Conservation (phyloP, 2,329 filamentous ascomycete species). For the Allantophomopsis lycopodina region DNA sequence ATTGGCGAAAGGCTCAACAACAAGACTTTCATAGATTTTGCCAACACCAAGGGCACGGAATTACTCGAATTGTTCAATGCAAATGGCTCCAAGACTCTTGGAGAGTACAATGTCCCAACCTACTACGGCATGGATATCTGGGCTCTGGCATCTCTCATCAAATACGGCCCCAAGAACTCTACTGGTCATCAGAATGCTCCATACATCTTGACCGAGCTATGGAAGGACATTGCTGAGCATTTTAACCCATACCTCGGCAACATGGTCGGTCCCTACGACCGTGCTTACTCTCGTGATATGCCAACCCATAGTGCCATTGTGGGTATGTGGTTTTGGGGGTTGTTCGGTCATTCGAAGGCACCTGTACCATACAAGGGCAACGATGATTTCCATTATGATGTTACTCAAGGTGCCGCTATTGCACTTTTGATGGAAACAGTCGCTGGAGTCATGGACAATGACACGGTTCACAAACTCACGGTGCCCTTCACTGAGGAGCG, state of each 20-base stretch:
- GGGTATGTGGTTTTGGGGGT: constrained; percentile 27
- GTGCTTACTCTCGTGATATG: constrained; percentile 49
- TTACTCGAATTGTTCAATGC: constrained; percentile 40
- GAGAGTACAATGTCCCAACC: constrained; percentile 38
- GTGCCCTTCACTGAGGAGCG: constrained; percentile 20
- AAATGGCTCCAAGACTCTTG: constrained; percentile 33
- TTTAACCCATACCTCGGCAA: constrained; percentile 46
- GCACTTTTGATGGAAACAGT: constrained; percentile 23
- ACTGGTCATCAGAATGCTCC: constrained; percentile 36
- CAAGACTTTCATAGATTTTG: constrained; percentile 42
- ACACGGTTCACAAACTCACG: constrained; percentile 18
- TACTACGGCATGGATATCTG: constrained; percentile 46
- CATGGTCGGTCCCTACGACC: constrained; percentile 49
- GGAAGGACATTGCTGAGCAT: constrained; percentile 34
- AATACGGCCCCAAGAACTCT: constrained; percentile 38
- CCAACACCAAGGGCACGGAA: constrained; percentile 38
- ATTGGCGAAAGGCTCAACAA: constrained; percentile 36
- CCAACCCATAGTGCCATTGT: constrained; percentile 27
- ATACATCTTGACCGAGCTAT: constrained; percentile 34
- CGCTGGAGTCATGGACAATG: constrained; percentile 13
- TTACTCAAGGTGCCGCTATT: constrained; percentile 24
- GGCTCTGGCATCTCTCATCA: constrained; percentile 28
- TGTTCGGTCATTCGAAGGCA: constrained; percentile 24
- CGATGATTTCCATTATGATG: constrained; percentile 25
- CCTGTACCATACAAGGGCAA: constrained; percentile 23